These are phyloP conservation scores for Grosmannia clavigera DNA, from an alignment of 2,329 filamentous ascomycete species.

Conservation along the genomic window DNA sequence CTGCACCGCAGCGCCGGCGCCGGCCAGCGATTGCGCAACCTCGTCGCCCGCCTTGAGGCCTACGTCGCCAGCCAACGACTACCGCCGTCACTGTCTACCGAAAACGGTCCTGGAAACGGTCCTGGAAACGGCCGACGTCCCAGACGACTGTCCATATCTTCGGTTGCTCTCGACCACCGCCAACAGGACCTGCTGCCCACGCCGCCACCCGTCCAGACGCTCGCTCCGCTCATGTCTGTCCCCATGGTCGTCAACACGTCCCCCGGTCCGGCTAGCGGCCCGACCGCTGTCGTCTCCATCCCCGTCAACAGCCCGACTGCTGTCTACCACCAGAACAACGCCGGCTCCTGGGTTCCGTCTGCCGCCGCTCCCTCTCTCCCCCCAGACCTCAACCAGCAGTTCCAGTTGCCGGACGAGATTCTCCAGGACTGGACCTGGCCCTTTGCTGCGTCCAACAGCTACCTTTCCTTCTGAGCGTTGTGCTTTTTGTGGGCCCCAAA, in stretches of 20 bases:
- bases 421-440: conserved; percentile 11
- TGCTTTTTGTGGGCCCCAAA: neutral
- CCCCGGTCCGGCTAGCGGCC: neutral
- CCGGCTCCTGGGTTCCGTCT: neutral
- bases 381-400: neutral
- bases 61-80: conserved; percentile 1
- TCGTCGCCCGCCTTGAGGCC: conserved; percentile 8
- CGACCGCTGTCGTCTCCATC: neutral
- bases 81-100: too few relatives aligned
- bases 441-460: conserved; percentile 10
- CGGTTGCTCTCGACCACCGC: neutral
- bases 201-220: neutral
- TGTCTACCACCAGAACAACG: neutral
- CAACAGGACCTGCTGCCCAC: neutral
- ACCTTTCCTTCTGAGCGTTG: conserved; percentile 5
- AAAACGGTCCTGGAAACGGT: neutral
- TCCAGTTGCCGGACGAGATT: conserved; percentile 7
- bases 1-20: conserved; percentile 9
- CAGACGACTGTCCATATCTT: neutral
- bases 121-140: neutral
- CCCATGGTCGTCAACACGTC: neutral
- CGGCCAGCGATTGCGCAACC: conserved; percentile 7
- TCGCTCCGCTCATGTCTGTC: neutral
- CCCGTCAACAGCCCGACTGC: neutral
- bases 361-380: neutral